Evolutionary conservation across 164 flowering plant genomes (phyloP).

Genomic region (Vitis labrusca): DNA sequence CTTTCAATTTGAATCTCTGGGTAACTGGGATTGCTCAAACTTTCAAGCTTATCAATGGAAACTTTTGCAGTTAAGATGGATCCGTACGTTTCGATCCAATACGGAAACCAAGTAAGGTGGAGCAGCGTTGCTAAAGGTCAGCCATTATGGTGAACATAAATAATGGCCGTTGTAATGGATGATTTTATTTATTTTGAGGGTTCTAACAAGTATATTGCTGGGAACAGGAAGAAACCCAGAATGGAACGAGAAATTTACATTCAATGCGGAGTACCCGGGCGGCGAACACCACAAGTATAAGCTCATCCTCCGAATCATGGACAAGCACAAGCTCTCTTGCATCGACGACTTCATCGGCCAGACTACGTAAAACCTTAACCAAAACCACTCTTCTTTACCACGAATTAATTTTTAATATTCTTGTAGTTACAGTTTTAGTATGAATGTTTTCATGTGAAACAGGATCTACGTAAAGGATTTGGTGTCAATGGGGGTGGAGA

Average conservation of each 20-base stretch:
- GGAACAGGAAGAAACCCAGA: constrained; percentile 1
- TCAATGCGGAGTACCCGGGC: constrained; percentile 1
- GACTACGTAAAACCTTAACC: constrained; percentile 5
- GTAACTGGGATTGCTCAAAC: background rate
- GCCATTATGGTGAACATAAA: background rate
- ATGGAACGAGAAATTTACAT: constrained; percentile 14
- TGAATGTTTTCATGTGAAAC: background rate
- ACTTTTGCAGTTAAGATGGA: background rate
- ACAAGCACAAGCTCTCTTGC: background rate
- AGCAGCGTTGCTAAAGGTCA: constrained; percentile 8
- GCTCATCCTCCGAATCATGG: constrained; percentile 7
- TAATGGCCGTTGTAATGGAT: too few relatives aligned
- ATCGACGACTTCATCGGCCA: constrained; percentile 5
- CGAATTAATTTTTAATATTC: too few relatives aligned
- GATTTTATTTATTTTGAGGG: too few relatives aligned
- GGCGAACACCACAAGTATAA: constrained; percentile 1
- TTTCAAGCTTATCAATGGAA: background rate
- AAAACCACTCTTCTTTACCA: too few relatives aligned
- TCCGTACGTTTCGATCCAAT: constrained; percentile 7
- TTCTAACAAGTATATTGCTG: too few relatives aligned
- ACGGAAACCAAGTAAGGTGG: constrained; percentile 3
- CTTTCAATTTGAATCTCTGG: too few relatives aligned
- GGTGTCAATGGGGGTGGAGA: constrained; percentile 13
- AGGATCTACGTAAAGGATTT: constrained; percentile 24
- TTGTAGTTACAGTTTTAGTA: background rate